These are phyloP conservation scores for Sarocladium strictum DNA, from an alignment of 2,329 filamentous ascomycete species.

Conservation along the genomic window DNA sequence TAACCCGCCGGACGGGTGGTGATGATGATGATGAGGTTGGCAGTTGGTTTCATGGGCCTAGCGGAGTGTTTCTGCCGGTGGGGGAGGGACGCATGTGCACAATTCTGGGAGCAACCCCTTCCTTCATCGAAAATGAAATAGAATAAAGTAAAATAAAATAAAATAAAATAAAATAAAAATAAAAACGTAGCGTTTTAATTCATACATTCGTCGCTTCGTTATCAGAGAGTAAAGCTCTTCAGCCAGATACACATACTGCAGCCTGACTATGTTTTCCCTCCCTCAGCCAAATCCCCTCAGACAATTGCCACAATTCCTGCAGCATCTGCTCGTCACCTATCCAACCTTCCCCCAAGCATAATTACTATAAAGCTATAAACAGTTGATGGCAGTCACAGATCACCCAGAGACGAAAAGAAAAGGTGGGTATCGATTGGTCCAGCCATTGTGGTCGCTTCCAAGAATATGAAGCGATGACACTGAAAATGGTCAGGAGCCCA, in stretches of 20 bases:
- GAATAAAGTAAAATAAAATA: too few relatives aligned
- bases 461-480: background rate
- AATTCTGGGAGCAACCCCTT: too few relatives aligned
- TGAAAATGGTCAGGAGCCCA: too few relatives aligned
- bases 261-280: too few relatives aligned
- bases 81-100: too few relatives aligned
- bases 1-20: background rate
- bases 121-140: too few relatives aligned
- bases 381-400: background rate
- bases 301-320: too few relatives aligned
- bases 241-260: too few relatives aligned
- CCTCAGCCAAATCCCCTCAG: too few relatives aligned
- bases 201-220: conserved; percentile 6
- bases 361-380: background rate
- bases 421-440: conserved; percentile 7
- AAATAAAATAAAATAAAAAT: background rate
- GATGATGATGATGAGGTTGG: conserved; percentile 1
- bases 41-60: background rate
- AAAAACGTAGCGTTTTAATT: background rate
- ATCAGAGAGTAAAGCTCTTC: background rate
- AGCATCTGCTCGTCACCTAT: too few relatives aligned
- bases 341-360: background rate
- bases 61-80: too few relatives aligned
- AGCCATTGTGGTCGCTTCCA: background rate
- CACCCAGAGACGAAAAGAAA: background rate